Conservation (phyloP, 106 monocot species). For the Phalaenopsis aphrodite region DNA sequence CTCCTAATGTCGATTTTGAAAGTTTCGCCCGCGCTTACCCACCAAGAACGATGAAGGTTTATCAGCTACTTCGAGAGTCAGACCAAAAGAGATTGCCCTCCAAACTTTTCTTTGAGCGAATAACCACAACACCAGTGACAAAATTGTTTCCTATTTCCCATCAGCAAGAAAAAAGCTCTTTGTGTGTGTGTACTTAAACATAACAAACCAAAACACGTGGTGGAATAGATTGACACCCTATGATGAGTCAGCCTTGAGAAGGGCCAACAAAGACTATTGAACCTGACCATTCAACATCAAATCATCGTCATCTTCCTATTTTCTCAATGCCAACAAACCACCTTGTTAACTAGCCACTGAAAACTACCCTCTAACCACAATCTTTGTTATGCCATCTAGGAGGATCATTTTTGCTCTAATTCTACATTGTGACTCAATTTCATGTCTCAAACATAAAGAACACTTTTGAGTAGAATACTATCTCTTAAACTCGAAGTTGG, state of each 20-base stretch:
- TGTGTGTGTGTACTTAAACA: no score
- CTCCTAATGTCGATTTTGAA: no score
- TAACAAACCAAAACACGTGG: no score
- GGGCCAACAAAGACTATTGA: not conserved
- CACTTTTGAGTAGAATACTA: not conserved
- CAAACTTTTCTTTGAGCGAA: no score
- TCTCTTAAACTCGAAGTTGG: not conserved
- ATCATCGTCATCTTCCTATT: not conserved
- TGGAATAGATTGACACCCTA: no score
- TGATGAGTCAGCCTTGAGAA: not conserved
- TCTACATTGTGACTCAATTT: not conserved
- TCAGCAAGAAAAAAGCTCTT: no score
- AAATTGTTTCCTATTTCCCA: no score
- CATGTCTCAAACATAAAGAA: not conserved
- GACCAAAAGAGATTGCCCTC: no score
- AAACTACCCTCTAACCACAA: not conserved
- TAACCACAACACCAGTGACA: no score
- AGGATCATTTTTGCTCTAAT: not conserved
- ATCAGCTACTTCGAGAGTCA: no score
- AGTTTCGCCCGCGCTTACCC: no score
- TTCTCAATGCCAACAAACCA: not conserved
- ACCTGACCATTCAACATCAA: not conserved
- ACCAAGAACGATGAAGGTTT: no score
- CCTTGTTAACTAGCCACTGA: not conserved
- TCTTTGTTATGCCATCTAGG: not conserved